A percentile compares a stretch with the other conserved stretches of the same genome.
Evolutionary conservation across 1,284 basidiomycete species (phyloP).

Genomic region (Trametes pubescens): DNA sequence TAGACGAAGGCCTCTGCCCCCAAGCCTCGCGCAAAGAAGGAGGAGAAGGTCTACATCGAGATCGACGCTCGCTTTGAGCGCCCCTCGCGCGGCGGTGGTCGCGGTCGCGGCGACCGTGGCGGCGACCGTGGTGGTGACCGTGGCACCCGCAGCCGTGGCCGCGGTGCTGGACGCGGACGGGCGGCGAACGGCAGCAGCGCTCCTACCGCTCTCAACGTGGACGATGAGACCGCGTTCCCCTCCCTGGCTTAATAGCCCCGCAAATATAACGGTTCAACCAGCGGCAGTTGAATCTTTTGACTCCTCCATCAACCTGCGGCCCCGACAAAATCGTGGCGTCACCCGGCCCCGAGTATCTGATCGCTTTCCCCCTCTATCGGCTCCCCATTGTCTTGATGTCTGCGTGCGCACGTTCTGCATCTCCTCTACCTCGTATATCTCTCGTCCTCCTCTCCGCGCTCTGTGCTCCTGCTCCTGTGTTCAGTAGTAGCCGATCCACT

Average conservation of each 20-base stretch:
- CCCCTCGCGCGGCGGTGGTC: constrained; percentile 63
- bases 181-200: constrained; percentile 45
- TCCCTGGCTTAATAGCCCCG: constrained; percentile 65
- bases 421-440: constrained; percentile 29
- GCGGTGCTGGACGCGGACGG: constrained; percentile 52
- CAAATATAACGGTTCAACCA: constrained; percentile 21
- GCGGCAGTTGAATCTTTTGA: constrained; percentile 20
- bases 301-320: constrained; percentile 19
- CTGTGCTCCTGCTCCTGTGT: constrained; percentile 26
- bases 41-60: constrained; percentile 80
- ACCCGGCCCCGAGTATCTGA: constrained; percentile 14
- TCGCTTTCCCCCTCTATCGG: constrained; percentile 18
- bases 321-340: constrained; percentile 32
- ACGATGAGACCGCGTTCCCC: constrained; percentile 86
- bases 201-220: constrained; percentile 62
- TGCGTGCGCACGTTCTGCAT: constrained; percentile 28
- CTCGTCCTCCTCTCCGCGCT: constrained; percentile 23
- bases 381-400: constrained; percentile 31
- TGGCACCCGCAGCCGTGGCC: constrained; percentile 44
- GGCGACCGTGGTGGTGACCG: constrained; percentile 45
- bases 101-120: constrained; percentile 47
- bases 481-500: constrained; percentile 33
- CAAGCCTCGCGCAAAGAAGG: constrained; percentile 76
- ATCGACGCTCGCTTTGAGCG: constrained; percentile 83
- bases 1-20: constrained; percentile 63